phyloP scores from a whole-genome alignment of 2,329 filamentous ascomycete species.

The Fusarium piperis region DNA sequence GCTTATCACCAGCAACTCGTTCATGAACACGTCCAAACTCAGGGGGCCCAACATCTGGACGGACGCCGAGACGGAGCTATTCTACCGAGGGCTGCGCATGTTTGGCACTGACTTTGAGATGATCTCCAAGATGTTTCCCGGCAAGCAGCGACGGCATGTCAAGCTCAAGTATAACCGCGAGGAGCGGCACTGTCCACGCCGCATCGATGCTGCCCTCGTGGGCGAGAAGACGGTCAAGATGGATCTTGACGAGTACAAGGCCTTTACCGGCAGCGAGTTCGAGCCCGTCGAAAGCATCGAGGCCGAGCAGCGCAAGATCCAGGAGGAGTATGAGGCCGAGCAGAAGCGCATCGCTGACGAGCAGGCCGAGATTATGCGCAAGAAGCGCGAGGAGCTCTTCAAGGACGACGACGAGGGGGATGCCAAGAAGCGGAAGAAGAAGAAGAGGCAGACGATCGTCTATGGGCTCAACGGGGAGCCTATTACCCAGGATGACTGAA shows the following conservation, averaged over 20 bases:
- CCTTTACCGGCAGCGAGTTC: conserved; percentile 62
- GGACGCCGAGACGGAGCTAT: conserved; percentile 75
- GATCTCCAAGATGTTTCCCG: conserved; percentile 79
- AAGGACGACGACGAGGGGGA: conserved; percentile 50
- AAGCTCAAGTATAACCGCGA: conserved; percentile 87
- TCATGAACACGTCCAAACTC: conserved; percentile 68
- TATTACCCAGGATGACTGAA: conserved; percentile 40
- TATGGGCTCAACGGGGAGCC: conserved; percentile 53
- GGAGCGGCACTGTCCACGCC: conserved; percentile 71
- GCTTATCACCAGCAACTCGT: conserved; percentile 74
- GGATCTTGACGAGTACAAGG: conserved; percentile 69
- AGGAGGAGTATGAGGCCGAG: conserved; percentile 57
- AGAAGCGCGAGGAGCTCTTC: conserved; percentile 61
- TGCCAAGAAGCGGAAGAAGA: conserved; percentile 48
- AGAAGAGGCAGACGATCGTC: conserved; percentile 47
- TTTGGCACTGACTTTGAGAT: conserved; percentile 88
- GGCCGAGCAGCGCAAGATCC: conserved; percentile 61
- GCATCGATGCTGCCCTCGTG: conserved; percentile 71
- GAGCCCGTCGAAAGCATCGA: conserved; percentile 65
- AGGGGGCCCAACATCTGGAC: conserved; percentile 75
- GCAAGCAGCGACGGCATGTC: conserved; percentile 76
- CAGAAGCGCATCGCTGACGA: conserved; percentile 56
- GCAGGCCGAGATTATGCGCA: conserved; percentile 57
- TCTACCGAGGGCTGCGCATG: conserved; percentile 78
- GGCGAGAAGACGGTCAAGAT: conserved; percentile 67